Evolutionary conservation across 73 alveolate species (phyloP).

Genomic region (Loxodes magnus): DNA sequence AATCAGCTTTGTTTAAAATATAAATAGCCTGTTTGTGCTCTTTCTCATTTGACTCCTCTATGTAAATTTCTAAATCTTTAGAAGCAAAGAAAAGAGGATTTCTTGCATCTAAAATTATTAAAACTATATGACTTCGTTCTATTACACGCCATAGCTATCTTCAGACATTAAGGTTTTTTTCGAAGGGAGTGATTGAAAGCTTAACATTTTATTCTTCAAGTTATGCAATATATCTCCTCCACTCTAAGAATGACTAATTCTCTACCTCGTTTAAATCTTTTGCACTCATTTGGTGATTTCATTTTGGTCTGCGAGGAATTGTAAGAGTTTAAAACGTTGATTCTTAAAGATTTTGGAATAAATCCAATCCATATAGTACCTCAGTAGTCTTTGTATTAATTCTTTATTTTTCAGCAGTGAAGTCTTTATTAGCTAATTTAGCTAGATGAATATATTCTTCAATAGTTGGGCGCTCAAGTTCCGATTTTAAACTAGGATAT

Average conservation of each 20-base stretch:
- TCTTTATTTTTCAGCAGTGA: slow-evolving; percentile 60
- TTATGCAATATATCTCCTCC: slow-evolving; percentile 94
- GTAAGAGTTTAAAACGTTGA: slow-evolving; percentile 50
- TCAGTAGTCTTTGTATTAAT: slow-evolving; percentile 11
- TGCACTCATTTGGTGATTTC: slow-evolving; percentile 74
- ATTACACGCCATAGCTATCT: slow-evolving; percentile 95
- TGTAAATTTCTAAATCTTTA: slow-evolving; percentile 81
- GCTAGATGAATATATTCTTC: slow-evolving; percentile 89
- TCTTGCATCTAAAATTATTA: slow-evolving; percentile 95
- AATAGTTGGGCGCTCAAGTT: slow-evolving; percentile 78
- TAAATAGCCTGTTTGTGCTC: slow-evolving; percentile 35
- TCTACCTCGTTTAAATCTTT: slow-evolving; percentile 70
- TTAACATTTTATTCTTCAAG: slow-evolving; percentile 86
- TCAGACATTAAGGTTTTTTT: slow-evolving; percentile 97
- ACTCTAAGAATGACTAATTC: slow-evolving; percentile 80
- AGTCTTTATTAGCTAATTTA: slow-evolving; percentile 72
- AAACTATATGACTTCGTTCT: slow-evolving; percentile 76
- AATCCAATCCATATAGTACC: slow-evolving; percentile 12
- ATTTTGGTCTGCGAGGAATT: slow-evolving; percentile 91
- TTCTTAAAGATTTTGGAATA: no score
- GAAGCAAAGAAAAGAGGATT: slow-evolving; percentile 90
- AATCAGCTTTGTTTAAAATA: slow-evolving; percentile 89
- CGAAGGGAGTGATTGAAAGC: slow-evolving; percentile 93
- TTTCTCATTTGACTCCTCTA: slow-evolving; percentile 57
- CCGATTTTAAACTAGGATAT: slow-evolving; percentile 52